Base-by-base conservation (phyloP, 2,329 filamentous ascomycete species). In the Cercospora sp. region DNA sequence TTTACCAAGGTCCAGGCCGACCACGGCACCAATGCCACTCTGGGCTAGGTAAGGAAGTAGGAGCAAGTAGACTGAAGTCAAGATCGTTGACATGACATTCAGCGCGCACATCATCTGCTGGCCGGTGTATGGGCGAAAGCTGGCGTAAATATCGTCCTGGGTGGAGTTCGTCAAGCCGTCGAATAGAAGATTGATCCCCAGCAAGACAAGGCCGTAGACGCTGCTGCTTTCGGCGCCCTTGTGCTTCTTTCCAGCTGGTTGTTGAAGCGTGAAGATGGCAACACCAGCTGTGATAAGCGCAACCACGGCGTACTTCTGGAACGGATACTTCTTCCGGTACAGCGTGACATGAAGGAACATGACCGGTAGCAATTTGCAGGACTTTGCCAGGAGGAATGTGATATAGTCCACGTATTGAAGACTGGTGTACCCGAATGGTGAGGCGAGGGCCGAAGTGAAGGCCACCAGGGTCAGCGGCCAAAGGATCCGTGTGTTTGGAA, bases 51-150 rank as follows among this genome's bases (percentile, higher is more conserved):
- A 92, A 0, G 95, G 95, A 74, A 89, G 91, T 20, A 93, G 76
- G 18, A 94, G 72, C 55, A 99, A 87, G 76, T 96, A 98, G 0
- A 82, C 77, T 20, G 87, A 84, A 3, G 94, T 98, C 66, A 98
- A 84, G 58, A 89, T 77, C 3, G 93, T 94, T 74, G 88, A 90
- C 80, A 98, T 91, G 65, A 97, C 83, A 79, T 98, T 99, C 81
- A 97, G 93, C 45, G 94, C 94, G 78, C 94, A 96, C 95, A 99
- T 99, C 95, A 99, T 99, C 86, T 99, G 95, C 68, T 94, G 93
- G 9, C 95, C 95, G 2, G 89, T 88, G 79, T 95, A 97, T 13
- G 90, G 89, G 72, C 88, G 88, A 81, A 93, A 96, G 1, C 80
- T 77, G 28, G 82, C 80, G 79, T 98, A 97, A 79, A 99, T 93